These are phyloP conservation scores for Diospyros lotus DNA, from an alignment of 148 eudicot genomes.

Conservation along the genomic window DNA sequence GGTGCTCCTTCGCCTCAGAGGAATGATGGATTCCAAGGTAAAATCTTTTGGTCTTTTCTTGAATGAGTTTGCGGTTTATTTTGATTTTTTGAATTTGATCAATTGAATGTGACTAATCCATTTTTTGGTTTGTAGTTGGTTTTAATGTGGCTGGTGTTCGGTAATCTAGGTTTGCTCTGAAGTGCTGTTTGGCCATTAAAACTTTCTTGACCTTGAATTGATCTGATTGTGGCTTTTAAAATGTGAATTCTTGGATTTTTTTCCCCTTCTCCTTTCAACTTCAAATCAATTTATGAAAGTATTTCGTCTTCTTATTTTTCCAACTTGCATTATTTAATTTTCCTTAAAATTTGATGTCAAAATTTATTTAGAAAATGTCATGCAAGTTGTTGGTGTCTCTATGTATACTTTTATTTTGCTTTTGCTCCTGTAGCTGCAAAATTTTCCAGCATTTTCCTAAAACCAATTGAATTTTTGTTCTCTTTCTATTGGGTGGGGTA, in stretches of 20 bases:
- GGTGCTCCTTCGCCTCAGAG: conserved; percentile 60
- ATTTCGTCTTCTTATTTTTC: neutral
- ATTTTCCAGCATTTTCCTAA: neutral
- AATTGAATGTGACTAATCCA: neutral
- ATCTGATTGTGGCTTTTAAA: neutral
- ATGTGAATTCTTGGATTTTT: neutral
- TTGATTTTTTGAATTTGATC: neutral
- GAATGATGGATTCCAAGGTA: conserved; percentile 75
- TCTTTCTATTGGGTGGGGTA: neutral
- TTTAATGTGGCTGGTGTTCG: conserved; percentile 1
- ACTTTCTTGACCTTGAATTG: neutral
- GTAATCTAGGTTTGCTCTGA: conserved; percentile 6
- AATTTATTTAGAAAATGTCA: neutral
- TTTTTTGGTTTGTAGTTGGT: neutral
- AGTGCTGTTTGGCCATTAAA: neutral
- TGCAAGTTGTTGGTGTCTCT: neutral
- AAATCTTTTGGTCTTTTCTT: neutral
- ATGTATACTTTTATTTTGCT: neutral
- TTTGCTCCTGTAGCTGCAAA: neutral
- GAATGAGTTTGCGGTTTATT: conserved; percentile 16
- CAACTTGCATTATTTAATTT: neutral
- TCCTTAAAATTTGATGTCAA: neutral
- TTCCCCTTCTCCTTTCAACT: neutral
- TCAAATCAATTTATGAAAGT: neutral
- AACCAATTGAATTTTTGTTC: neutral